These are phyloP conservation scores for Ceratobasidium papillatum DNA, from an alignment of 1,284 basidiomycete genomes.

Conservation along the genomic window DNA sequence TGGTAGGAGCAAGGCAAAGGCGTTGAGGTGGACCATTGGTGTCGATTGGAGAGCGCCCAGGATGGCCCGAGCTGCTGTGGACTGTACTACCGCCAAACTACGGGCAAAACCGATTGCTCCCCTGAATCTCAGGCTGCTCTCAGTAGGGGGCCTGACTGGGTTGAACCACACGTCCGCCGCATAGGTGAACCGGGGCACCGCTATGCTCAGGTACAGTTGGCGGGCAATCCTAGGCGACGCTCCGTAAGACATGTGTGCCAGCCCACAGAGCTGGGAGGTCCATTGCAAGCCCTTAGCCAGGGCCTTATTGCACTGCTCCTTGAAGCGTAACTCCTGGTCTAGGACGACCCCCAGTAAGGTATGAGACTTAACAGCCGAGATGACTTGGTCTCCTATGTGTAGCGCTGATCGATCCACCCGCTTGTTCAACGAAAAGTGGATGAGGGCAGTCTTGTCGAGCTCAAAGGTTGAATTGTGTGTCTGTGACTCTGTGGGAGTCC, in stretches of 20 bases:
- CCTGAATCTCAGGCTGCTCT: too few species aligned
- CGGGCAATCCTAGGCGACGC: neutral
- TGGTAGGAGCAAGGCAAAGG: neutral
- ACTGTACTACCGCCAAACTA: neutral
- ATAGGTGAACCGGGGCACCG: neutral
- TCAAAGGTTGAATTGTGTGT: neutral
- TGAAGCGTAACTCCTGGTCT: neutral
- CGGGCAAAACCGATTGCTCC: neutral
- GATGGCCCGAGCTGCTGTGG: neutral
- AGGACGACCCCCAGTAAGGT: neutral
- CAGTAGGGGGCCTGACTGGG: neutral
- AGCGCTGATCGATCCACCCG: neutral
- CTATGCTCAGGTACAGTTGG: neutral
- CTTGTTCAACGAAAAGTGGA: neutral
- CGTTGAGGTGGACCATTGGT: neutral
- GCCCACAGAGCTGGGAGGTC: neutral
- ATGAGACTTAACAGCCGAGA: neutral
- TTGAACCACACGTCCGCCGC: too few species aligned
- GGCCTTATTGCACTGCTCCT: neutral
- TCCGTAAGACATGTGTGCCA: neutral
- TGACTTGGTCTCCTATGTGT: neutral
- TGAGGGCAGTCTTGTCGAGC: neutral
- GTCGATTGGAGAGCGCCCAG: slow-evolving; percentile 8
- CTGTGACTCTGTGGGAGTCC: too few species aligned
- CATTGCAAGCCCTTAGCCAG: neutral